Conservation (phyloP, 169 alveolate species). For the Plasmodium adleri region DNA sequence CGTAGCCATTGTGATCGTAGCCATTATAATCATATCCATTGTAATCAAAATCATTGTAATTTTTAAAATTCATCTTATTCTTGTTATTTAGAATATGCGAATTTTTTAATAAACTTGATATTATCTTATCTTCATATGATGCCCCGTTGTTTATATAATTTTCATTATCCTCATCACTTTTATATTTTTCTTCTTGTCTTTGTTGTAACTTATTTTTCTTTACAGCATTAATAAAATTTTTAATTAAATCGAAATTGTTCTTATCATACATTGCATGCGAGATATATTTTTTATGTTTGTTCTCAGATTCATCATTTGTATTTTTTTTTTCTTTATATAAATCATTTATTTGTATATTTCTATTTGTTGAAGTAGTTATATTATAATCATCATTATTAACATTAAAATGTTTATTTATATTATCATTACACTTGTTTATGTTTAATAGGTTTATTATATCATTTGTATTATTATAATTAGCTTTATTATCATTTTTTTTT, state of each 20-base stretch:
- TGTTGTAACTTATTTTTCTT: constrained; percentile 12
- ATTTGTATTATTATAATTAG: too few species aligned
- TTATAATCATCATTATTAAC: background rate
- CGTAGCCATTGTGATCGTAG: too few species aligned
- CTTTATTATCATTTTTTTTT: background rate
- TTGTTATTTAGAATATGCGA: too few species aligned
- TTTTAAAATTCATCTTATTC: too few species aligned
- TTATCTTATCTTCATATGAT: too few species aligned
- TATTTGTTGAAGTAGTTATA: background rate
- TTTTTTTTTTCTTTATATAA: constrained; percentile 1
- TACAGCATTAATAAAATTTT: constrained; percentile 40
- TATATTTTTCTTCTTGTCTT: background rate
- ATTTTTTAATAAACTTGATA: too few species aligned
- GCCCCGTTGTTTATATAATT: too few species aligned
- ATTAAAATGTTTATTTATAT: background rate
- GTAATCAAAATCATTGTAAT: too few species aligned
- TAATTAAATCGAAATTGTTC: constrained; percentile 21
- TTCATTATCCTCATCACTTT: constrained; percentile 2
- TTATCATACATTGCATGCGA: constrained; percentile 7
- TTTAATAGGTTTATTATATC: background rate
- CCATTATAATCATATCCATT: too few species aligned
- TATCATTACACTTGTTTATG: background rate
- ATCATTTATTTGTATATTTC: background rate
- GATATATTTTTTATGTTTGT: background rate
- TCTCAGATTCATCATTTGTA: background rate